Evolutionary conservation across 1,139 yeast genomes (phyloP), one percentile per base, ranked within the genome.

Genomic region (Kurtzmaniella quercitrusa): DNA sequence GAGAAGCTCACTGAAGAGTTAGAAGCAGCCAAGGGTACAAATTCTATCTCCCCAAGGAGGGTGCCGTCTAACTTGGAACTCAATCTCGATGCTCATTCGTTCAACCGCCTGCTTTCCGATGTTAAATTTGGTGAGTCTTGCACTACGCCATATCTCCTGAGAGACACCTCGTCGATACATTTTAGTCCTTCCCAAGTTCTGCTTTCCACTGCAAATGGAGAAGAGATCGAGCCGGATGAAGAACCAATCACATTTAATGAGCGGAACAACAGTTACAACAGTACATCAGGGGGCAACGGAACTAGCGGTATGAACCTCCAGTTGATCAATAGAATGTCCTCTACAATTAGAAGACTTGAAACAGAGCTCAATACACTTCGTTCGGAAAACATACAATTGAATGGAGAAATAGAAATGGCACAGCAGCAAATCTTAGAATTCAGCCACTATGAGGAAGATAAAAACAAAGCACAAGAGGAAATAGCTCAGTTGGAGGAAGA

Each of bases 291-390:
- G 6, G 12, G 16, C 15, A 27, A 16, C 14, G 24, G 41, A 17
- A 11, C 15, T 12, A 36, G 27, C 21, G 38, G 27, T 9, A 31
- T 31, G 25, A 63, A 63, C 41, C 73, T 83, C 40, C 95, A 86
- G 56, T 59, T 88, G 29, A 75, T 88, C 37, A 82, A 85, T 50
- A 83, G 84, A 52, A 75, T 89, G 77, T 77, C 89, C 42, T 69
- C 87, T 1, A 88, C 82, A 41, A 81, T 91, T 17, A 76, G 96
- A 46, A 74, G 91, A 45, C 67, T 91, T 38, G 96, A 93, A 57
- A 77, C 85, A 15, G 97, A 93, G 57, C 62, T 90, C 31, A 64
- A 78, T 38, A 75, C 88, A 0, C 64, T 83, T 43, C 77, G 73
- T 49, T 90, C 85, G 41, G 91, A 86, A 44, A 74, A 85, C 41